phyloP scores from a whole-genome alignment of 352 stramenopile species.

The Pythium sp. region DNA sequence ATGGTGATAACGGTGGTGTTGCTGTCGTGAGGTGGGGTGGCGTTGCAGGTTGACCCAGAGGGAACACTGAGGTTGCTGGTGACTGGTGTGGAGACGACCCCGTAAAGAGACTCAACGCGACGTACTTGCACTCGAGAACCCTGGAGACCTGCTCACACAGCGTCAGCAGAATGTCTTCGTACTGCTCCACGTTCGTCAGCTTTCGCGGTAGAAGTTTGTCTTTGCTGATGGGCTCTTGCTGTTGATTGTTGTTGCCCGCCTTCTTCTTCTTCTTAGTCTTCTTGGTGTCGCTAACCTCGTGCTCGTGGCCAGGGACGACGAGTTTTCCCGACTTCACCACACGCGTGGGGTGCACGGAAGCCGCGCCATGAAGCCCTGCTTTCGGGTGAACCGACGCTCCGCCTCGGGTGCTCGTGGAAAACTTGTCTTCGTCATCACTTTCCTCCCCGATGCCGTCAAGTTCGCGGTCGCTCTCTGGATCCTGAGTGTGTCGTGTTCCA shows the following conservation, averaged over 20 bases:
- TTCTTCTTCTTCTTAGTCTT: not conserved
- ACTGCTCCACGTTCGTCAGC: conserved; percentile 31
- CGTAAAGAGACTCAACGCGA: conserved; percentile 56
- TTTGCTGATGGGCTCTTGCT: conserved; percentile 16
- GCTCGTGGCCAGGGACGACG: conserved; percentile 3
- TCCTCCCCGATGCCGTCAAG: conserved; percentile 3
- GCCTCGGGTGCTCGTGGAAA: not conserved
- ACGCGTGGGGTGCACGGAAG: not conserved
- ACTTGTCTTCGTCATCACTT: conserved; percentile 12
- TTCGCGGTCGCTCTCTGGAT: conserved; percentile 6
- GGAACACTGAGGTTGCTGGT: not conserved
- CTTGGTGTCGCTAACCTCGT: not conserved
- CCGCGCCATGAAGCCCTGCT: not conserved
- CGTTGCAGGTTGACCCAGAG: not conserved
- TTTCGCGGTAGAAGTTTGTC: conserved; percentile 25
- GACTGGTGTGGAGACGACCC: not conserved
- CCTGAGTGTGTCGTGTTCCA: not conserved
- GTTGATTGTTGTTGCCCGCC: conserved; percentile 28
- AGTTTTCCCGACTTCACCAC: conserved; percentile 15
- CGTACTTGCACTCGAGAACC: conserved; percentile 46
- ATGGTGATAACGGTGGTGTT: conserved; percentile 8
- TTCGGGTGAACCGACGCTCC: conserved; percentile 1
- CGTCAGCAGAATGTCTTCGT: conserved; percentile 54
- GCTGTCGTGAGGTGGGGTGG: conserved; percentile 8
- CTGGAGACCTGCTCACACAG: conserved; percentile 48